Evolutionary conservation across 148 eudicot species (phyloP), one percentile per base, ranked within the genome.

Genomic region (Fagopyrum tataricum): DNA sequence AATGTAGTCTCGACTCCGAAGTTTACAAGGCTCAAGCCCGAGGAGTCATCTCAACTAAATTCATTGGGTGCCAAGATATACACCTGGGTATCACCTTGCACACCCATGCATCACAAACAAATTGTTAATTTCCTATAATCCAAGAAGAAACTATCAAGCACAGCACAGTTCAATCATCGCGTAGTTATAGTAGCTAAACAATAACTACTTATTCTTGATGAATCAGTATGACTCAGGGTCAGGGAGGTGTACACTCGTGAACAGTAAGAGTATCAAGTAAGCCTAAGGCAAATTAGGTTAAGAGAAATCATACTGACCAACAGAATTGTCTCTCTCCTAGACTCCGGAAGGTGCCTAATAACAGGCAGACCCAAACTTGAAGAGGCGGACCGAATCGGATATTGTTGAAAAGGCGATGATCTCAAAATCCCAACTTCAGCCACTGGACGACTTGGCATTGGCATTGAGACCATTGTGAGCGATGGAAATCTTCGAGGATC

Each of bases 331-430:
- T 37, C 43, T 17, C 39, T 64, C 69, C 44, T 39, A 64, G 14
- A 18, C 43, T 37, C 18, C 20, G 20, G 26, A 20, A 6, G 26
- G 5, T 64, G 44, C 39, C 74, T 77, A 66, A 72, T 44, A 71
- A 74, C 80, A 56, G 43, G 76, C 70, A 72, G 51, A 12, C 9
- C n/a, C 42, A 44, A 69, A 26, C 75, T 58, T 17, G 69, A 21
- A 11, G 24, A 2, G 2, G 23, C 6, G 17, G 53, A n/a, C 5
- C 4, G n/a, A 64, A 14, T 49, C 6, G 78, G 85, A 75, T 73
- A 77, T 44, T 82, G 70, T 70, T 77, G 81, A 68, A 85, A 86
- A 24, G 90, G 85, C 46, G 70, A 9, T 39, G 52, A n/a, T 71
- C 76, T 78, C n/a, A 56, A 20, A 20, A 74, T 73, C 67, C 52